Evolutionary conservation across 2,329 filamentous ascomycete genomes (phyloP).

Genomic region (Xylaria hypoxylon): DNA sequence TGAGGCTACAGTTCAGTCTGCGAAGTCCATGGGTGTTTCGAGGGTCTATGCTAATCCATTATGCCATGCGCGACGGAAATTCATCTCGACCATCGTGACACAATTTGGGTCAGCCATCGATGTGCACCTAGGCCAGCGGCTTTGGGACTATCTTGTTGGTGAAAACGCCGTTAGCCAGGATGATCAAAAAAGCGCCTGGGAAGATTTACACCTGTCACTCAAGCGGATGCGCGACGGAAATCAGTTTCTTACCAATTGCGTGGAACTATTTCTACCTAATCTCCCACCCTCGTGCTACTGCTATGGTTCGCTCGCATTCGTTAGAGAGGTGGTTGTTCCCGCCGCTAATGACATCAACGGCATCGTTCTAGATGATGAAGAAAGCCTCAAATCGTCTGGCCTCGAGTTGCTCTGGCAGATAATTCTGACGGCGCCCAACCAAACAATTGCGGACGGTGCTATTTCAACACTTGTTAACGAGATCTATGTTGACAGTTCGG

Average conservation of each 20-base stretch:
- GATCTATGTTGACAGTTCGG: slow-evolving; percentile 73
- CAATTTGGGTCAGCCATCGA: slow-evolving; percentile 72
- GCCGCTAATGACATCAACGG: slow-evolving; percentile 59
- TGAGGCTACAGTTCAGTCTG: slow-evolving; percentile 63
- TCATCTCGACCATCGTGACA: slow-evolving; percentile 68
- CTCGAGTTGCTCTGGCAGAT: slow-evolving; percentile 86
- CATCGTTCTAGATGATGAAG: slow-evolving; percentile 63
- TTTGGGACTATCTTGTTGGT: slow-evolving; percentile 82
- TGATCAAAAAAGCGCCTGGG: slow-evolving; percentile 77
- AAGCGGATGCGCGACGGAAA: slow-evolving; percentile 61
- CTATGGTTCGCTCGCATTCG: slow-evolving; percentile 71
- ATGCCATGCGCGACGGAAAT: slow-evolving; percentile 67
- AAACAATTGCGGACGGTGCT: slow-evolving; percentile 74
- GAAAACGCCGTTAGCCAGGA: slow-evolving; percentile 67
- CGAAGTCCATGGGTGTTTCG: slow-evolving; percentile 56
- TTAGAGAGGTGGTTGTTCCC: slow-evolving; percentile 63
- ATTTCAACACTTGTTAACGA: slow-evolving; percentile 76
- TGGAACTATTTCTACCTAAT: slow-evolving; percentile 66
- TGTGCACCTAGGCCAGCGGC: slow-evolving; percentile 67
- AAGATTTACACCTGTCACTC: slow-evolving; percentile 66
- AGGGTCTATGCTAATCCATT: slow-evolving; percentile 60
- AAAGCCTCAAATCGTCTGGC: slow-evolving; percentile 63
- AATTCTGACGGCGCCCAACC: slow-evolving; percentile 74
- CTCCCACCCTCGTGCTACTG: slow-evolving; percentile 71
- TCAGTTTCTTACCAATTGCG: slow-evolving; percentile 66